phyloP scores from a whole-genome alignment of 306 rosid species.

The apple (Malus domestica) region ASM211411v1 NC_041795.1:35733001-35733500 shows the following conservation, averaged over 20 bases:
- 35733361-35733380: no score
- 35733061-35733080: no score
- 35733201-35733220: not conserved
- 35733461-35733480: not conserved
- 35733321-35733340: not conserved
- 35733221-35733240: not conserved
- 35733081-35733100: no score
- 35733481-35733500: no score
- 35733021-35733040: no score
- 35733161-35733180: not conserved
- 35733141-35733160: not conserved
- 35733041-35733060: no score
- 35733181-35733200: not conserved
- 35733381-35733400: no score
- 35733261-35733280: not conserved
- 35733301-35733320: not conserved
- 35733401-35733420: no score
- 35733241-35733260: not conserved
- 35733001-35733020: accelerated
- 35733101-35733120: not conserved
- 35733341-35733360: not conserved
- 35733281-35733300: not conserved
- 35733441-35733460: not conserved
- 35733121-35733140: not conserved
- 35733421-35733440: no score